Conservation (phyloP, 2,329 filamentous ascomycete species). For the Sclerotinia trifoliorum region DNA sequence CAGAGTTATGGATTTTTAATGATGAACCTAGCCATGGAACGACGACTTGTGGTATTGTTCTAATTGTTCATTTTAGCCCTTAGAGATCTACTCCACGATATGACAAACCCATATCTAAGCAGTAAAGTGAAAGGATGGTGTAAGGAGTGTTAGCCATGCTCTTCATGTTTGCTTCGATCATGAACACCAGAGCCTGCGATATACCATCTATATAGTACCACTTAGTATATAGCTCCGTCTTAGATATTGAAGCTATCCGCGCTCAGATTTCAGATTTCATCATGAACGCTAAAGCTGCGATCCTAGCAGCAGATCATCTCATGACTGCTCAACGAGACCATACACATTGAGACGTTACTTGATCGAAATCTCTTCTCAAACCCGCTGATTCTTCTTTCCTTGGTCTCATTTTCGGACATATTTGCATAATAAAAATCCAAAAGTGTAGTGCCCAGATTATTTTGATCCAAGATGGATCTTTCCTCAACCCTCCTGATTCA, state of each 20-base stretch:
- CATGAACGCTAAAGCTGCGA: background rate
- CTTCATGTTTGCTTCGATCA: background rate
- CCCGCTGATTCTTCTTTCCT: background rate
- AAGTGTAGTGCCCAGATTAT: background rate
- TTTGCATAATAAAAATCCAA: too few species aligned
- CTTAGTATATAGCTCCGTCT: too few species aligned
- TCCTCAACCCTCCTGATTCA: background rate
- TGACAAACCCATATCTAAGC: too few species aligned
- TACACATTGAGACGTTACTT: too few species aligned
- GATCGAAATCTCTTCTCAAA: background rate
- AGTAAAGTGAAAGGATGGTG: background rate
- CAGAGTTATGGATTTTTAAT: background rate
- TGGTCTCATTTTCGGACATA: background rate
- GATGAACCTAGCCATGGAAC: background rate
- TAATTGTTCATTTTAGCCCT: background rate
- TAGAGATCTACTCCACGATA: background rate
- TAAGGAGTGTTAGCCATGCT: background rate
- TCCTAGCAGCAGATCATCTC: background rate
- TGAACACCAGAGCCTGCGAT: background rate
- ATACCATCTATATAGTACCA: background rate
- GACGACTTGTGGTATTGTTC: background rate
- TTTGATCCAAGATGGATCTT: background rate
- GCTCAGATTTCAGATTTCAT: background rate
- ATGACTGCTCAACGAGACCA: too few species aligned
- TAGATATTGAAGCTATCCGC: background rate